Percentiles rank a stretch among this genome's conserved stretches.
Conservation (phyloP, 2,329 filamentous ascomycete species). For the Phyllosticta citribraziliensis region DNA sequence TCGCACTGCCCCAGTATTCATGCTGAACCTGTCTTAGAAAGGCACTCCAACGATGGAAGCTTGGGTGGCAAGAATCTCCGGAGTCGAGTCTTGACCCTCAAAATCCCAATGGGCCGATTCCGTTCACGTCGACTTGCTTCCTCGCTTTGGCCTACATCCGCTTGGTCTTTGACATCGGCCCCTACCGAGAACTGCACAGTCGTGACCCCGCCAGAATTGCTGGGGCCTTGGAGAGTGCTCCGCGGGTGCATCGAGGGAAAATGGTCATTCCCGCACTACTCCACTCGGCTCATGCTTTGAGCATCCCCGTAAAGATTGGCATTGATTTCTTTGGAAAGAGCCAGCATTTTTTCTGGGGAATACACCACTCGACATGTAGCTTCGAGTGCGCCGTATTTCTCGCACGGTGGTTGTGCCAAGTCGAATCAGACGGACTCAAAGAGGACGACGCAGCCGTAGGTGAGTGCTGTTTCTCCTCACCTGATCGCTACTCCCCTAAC, state of each 20-base stretch:
- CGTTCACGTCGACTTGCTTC: slow-evolving; percentile 37
- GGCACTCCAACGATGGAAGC: slow-evolving; percentile 26
- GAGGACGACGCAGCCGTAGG: slow-evolving; percentile 14
- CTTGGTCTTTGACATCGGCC: slow-evolving; percentile 37
- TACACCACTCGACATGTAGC: slow-evolving; percentile 45
- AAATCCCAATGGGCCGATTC: slow-evolving; percentile 26
- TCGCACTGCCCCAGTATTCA: neutral
- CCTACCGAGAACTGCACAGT: slow-evolving; percentile 34
- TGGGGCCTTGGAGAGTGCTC: slow-evolving; percentile 27
- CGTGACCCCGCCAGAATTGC: slow-evolving; percentile 35
- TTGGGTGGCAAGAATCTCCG: slow-evolving; percentile 25
- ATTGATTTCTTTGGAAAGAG: slow-evolving; percentile 46
- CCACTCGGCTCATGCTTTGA: slow-evolving; percentile 46
- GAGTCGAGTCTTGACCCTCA: slow-evolving; percentile 28
- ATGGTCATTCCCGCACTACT: slow-evolving; percentile 41
- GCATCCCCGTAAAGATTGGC: slow-evolving; percentile 46
- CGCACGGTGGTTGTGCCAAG: slow-evolving; percentile 38
- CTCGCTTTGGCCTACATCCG: slow-evolving; percentile 39
- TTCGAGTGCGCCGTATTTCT: slow-evolving; percentile 47
- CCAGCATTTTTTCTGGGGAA: slow-evolving; percentile 48
- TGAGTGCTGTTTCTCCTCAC: slow-evolving; percentile 4
- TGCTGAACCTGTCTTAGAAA: slow-evolving; percentile 11
- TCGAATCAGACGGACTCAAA: slow-evolving; percentile 14
- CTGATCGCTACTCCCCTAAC: neutral
- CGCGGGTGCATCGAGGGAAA: slow-evolving; percentile 38